Evolutionary conservation across 2,329 filamentous ascomycete genomes (phyloP).

Genomic region (Fusarium incarnatum): DNA sequence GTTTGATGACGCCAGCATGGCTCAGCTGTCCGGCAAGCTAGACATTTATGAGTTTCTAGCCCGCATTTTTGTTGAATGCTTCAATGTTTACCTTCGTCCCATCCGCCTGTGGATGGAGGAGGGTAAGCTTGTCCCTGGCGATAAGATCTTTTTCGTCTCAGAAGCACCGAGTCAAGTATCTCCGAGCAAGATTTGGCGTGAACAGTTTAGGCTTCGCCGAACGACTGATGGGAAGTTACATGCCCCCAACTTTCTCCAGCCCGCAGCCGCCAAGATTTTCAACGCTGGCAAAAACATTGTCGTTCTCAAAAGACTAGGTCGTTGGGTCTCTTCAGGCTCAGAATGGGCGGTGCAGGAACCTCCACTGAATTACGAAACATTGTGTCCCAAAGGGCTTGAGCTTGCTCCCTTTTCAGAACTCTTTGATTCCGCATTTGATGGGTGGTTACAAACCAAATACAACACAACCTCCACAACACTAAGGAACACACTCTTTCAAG

Average conservation of each 20-base stretch:
- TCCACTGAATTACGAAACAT: constrained; percentile 66
- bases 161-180: constrained; percentile 68
- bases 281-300: constrained; percentile 89
- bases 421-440: constrained; percentile 76
- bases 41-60: constrained; percentile 72
- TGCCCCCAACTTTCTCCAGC: constrained; percentile 79
- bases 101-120: constrained; percentile 87
- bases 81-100: constrained; percentile 83
- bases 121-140: constrained; percentile 73
- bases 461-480: constrained; percentile 75
- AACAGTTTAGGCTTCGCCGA: constrained; percentile 75
- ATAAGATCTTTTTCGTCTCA: constrained; percentile 81
- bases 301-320: constrained; percentile 79
- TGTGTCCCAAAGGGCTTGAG: constrained; percentile 61
- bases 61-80: constrained; percentile 81
- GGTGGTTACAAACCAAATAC: constrained; percentile 82
- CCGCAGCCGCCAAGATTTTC: constrained; percentile 78
- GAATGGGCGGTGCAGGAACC: constrained; percentile 53
- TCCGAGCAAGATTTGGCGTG: constrained; percentile 77
- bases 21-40: constrained; percentile 76
- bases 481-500: constrained; percentile 72
- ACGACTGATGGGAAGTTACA: constrained; percentile 70
- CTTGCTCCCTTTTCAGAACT: constrained; percentile 79
- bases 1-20: constrained; percentile 75
- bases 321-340: constrained; percentile 55